phyloP scores from a whole-genome alignment of 2,329 filamentous ascomycete species.

The Neurospora sp. region DNA sequence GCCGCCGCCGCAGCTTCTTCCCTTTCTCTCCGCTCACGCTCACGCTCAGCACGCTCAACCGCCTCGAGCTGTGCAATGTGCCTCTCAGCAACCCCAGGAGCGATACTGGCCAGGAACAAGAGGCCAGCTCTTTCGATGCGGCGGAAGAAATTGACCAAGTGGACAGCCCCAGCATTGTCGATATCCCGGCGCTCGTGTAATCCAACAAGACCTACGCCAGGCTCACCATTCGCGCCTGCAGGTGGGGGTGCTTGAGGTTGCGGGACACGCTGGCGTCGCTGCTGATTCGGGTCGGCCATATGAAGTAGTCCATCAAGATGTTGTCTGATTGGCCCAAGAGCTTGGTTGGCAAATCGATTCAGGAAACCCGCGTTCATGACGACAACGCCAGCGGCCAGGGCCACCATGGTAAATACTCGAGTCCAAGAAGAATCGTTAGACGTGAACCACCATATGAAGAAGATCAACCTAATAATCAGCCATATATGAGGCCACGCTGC shows the following conservation, averaged over 20 bases:
- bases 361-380: constrained; percentile 51
- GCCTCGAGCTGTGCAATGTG: constrained; percentile 52
- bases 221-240: not conserved
- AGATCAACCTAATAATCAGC: constrained; percentile 46
- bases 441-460: constrained; percentile 59
- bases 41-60: constrained; percentile 35
- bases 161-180: not conserved
- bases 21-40: constrained; percentile 32
- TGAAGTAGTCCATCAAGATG: constrained; percentile 53
- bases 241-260: constrained; percentile 13
- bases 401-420: constrained; percentile 46
- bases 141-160: constrained; percentile 23
- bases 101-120: constrained; percentile 56
- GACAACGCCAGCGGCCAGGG: constrained; percentile 45
- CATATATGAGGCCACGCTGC: constrained; percentile 52
- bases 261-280: constrained; percentile 15
- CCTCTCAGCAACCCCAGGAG: constrained; percentile 55
- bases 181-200: not conserved
- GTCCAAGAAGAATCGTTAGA: constrained; percentile 48
- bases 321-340: constrained; percentile 46
- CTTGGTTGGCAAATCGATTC: constrained; percentile 43
- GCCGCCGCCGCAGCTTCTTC: constrained; percentile 30
- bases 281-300: constrained; percentile 31
- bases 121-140: constrained; percentile 50
- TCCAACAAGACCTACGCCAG: not conserved